Evolutionary conservation across 2,329 filamentous ascomycete genomes (phyloP), one percentile per base, ranked within the genome.

Genomic region (Cladosporium halotolerans): DNA sequence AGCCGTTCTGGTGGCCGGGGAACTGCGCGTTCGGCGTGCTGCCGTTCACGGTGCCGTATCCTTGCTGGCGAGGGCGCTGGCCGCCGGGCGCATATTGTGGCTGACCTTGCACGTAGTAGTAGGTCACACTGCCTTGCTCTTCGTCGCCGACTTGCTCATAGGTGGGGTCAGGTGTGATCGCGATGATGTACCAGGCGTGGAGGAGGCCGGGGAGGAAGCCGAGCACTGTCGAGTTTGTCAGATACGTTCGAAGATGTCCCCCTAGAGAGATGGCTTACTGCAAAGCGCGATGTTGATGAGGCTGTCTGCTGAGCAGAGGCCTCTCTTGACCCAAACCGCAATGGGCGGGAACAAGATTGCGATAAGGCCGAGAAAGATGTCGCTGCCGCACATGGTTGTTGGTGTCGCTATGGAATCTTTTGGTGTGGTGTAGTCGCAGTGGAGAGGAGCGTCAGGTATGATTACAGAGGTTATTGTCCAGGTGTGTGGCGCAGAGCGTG

Each of bases 181-280:
- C 82, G 72, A 99, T 96, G 72, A 97, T 95, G 79, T 97, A 99
- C 92, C 93, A 97, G 58, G 91, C 83, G 75, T 99, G 93, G 2
- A 99, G 76, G 46, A 97, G 85, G 57, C 92, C 92, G 16, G 92
- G 92, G 56, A 97, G 72, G 64, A 72, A 68, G 58, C 67, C 71
- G 54, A 72, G 69, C 57, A 60, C 64, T 66, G 43, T 8, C 3
- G 2, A 31, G 10, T 45, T 10, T 10, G 40, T 42, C 16, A 42
- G 40, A 19, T 16, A 19, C 19, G 3, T 3, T 19, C 9, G 7
- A 28, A 5, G 23, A 23, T 4, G n/a, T 28, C 3, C 4, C 7
- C 23, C 7, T 28, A 28, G 23, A 28, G 7, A 28, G 13, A 3
- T 28, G 39, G 57, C 64, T 44, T 62, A 66, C 66, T 70, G 68